Conservation (phyloP, 2,329 filamentous ascomycete genomes). For the Fusarium luffae region DNA sequence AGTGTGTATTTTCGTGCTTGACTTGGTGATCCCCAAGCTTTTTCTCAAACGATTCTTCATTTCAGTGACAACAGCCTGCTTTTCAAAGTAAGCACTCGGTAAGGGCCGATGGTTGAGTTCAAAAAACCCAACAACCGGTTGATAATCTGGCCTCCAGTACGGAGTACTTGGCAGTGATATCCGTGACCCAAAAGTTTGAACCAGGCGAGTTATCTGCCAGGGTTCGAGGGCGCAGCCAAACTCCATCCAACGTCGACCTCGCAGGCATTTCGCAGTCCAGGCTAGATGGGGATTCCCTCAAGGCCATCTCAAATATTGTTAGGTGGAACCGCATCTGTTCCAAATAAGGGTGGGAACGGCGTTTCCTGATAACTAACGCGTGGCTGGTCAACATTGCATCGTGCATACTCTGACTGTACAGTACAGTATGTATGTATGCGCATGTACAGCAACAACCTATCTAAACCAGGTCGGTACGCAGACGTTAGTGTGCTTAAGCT, state of each 20-base stretch:
- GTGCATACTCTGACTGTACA: constrained; percentile 8
- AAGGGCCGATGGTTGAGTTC: constrained; percentile 12
- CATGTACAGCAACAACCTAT: background rate
- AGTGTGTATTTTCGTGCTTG: constrained; percentile 16
- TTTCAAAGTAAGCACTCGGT: constrained; percentile 4
- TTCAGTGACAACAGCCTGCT: constrained; percentile 3
- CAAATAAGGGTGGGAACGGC: constrained; percentile 22
- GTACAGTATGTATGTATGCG: background rate
- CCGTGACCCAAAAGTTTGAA: constrained; percentile 31
- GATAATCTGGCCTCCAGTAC: constrained; percentile 17
- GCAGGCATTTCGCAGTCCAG: constrained; percentile 15
- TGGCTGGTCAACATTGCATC: constrained; percentile 24
- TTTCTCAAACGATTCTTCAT: constrained; percentile 1
- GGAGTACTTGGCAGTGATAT: constrained; percentile 10
- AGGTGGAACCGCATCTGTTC: constrained; percentile 25
- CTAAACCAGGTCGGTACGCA: constrained; percentile 12
- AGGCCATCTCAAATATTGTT: constrained; percentile 17
- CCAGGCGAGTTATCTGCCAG: constrained; percentile 37
- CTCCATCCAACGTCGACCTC: constrained; percentile 18
- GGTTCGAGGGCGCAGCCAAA: constrained; percentile 39
- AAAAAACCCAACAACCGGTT: background rate
- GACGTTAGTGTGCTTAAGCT: constrained; percentile 16
- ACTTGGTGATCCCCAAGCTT: background rate
- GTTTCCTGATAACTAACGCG: constrained; percentile 19
- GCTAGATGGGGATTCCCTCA: constrained; percentile 20